phyloP scores from a whole-genome alignment of 2,329 filamentous ascomycete genomes.

The Graphium sp. region DNA sequence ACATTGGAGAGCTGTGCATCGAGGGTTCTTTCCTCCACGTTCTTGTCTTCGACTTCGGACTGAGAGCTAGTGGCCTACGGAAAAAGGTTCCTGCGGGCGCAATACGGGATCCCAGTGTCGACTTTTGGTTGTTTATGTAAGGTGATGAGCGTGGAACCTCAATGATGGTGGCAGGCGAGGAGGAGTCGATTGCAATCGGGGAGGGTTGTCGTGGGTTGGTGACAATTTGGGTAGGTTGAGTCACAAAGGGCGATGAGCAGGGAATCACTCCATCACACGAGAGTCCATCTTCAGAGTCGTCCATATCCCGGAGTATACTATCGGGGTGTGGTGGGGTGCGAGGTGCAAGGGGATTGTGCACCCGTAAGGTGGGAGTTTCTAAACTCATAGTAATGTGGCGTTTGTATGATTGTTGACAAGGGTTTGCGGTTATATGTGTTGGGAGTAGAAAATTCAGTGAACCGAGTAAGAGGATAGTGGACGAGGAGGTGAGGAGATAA shows the following conservation, averaged over 20 bases:
- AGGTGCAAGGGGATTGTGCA: too few relatives aligned
- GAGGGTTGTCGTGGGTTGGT: conserved; percentile 5
- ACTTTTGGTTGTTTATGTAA: conserved; percentile 22
- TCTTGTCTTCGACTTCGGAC: conserved; percentile 1
- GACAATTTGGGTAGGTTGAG: conserved; percentile 30
- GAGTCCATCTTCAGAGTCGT: conserved; percentile 16
- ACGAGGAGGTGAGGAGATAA: too few relatives aligned
- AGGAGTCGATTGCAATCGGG: conserved; percentile 14
- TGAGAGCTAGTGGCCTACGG: conserved; percentile 15
- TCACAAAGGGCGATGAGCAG: conserved; percentile 22
- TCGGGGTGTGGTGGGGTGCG: too few relatives aligned
- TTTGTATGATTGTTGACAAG: too few relatives aligned
- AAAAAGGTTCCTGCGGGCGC: conserved; percentile 63
- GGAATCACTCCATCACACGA: conserved; percentile 22
- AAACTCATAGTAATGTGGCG: too few relatives aligned
- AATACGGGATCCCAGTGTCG: conserved; percentile 37
- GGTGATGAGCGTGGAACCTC: conserved; percentile 89
- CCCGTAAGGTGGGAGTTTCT: too few relatives aligned
- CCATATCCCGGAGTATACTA: too few relatives aligned
- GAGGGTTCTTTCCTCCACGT: too few relatives aligned
- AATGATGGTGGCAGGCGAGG: conserved; percentile 31
- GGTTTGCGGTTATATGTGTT: too few relatives aligned
- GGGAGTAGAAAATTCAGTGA: too few relatives aligned
- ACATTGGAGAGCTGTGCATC: too few relatives aligned
- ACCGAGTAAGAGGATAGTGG: too few relatives aligned